A percentile compares a stretch with the other conserved stretches of the same genome.
Conservation (phyloP, 2,329 filamentous ascomycete genomes). For the Penicillium sp. region DNA sequence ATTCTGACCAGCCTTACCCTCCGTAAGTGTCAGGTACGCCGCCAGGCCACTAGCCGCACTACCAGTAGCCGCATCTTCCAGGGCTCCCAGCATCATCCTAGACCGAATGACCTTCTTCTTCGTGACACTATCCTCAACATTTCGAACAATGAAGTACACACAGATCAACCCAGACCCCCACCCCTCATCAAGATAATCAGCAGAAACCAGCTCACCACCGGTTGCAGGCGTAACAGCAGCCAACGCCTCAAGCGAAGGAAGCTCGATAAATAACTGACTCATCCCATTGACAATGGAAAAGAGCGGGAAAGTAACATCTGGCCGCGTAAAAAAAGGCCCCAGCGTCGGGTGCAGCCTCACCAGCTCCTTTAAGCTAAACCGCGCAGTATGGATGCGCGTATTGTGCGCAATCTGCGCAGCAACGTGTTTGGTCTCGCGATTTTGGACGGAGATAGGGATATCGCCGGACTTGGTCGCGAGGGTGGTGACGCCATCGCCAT, state of each 20-base stretch:
- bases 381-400: constrained; percentile 33
- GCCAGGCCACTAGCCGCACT: constrained; percentile 60
- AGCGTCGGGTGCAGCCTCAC: constrained; percentile 28
- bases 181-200: constrained; percentile 31
- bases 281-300: constrained; percentile 43
- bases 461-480: constrained; percentile 58
- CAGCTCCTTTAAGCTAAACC: constrained; percentile 25
- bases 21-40: constrained; percentile 53
- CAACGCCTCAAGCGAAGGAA: constrained; percentile 61
- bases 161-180: constrained; percentile 31
- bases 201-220: constrained; percentile 25
- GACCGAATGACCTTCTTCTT: constrained; percentile 32
- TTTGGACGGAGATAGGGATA: constrained; percentile 45
- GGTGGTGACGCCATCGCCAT: constrained; percentile 21
- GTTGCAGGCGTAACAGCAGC: constrained; percentile 30
- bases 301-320: constrained; percentile 25
- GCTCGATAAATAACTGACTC: constrained; percentile 61
- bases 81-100: constrained; percentile 27
- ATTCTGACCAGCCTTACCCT: constrained; percentile 26
- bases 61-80: constrained; percentile 45
- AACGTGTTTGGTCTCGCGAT: constrained; percentile 18
- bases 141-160: constrained; percentile 33
- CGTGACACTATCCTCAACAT: constrained; percentile 60
- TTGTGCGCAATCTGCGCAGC: constrained; percentile 37
- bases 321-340: constrained; percentile 16